A percentile compares a stretch with the other conserved stretches of the same genome.
Conservation (phyloP, 139 green algal genomes). For the Tetratostichococcus sp. region DNA sequence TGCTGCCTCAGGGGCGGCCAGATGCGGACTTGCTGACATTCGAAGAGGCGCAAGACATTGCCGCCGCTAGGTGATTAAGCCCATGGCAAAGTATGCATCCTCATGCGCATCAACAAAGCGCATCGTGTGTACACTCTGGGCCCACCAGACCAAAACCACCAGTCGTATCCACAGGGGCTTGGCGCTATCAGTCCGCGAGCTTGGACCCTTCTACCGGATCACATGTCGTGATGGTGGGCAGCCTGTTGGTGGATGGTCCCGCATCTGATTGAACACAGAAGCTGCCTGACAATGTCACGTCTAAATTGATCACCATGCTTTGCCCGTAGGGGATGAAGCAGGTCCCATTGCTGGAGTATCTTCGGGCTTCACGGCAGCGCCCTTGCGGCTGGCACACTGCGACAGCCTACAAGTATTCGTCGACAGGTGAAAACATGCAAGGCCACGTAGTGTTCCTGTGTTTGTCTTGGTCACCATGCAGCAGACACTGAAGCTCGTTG, state of each 20-base stretch:
- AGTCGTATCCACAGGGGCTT: conserved; percentile 39
- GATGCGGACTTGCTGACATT: conserved; percentile 22
- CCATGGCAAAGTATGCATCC: not conserved
- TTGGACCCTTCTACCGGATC: conserved; percentile 45
- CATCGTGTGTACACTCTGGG: too few species aligned
- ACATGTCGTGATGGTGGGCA: conserved; percentile 28
- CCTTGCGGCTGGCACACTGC: conserved; percentile 68
- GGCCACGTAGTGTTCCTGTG: not conserved
- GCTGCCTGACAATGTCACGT: too few species aligned
- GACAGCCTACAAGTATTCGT: conserved; percentile 77
- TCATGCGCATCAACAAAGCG: too few species aligned
- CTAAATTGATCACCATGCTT: too few species aligned
- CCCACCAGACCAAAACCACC: too few species aligned
- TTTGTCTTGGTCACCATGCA: too few species aligned
- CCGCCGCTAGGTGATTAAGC: conserved; percentile 1
- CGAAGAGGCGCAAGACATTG: conserved; percentile 25
- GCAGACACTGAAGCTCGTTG: too few species aligned
- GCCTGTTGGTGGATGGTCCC: not conserved
- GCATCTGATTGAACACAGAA: too few species aligned
- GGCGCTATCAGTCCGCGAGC: conserved; percentile 20
- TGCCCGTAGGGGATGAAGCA: conserved; percentile 4
- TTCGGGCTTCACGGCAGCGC: conserved; percentile 58
- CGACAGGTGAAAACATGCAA: conserved; percentile 8
- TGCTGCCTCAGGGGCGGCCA: too few species aligned
- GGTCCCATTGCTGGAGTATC: conserved; percentile 48